These are phyloP conservation scores for Kodamaea nitidulidarum DNA, from an alignment of 805 yeast genomes.

Conservation along the genomic window DNA sequence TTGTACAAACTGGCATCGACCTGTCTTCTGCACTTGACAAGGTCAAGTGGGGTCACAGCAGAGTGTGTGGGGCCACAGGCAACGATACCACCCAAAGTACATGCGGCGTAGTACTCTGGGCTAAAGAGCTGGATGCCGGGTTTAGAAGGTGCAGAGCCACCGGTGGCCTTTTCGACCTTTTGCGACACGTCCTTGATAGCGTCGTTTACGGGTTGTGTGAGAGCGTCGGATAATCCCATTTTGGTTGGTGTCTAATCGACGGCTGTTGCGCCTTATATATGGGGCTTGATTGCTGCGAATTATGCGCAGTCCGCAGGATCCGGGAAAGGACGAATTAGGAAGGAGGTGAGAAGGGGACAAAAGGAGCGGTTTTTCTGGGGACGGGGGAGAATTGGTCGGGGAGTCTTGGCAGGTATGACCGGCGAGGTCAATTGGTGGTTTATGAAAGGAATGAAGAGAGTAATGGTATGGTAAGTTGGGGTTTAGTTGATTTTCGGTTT, in stretches of 20 bases:
- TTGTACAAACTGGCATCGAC: slow-evolving; percentile 70
- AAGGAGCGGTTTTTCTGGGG: too few relatives aligned
- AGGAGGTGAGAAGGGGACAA: too few relatives aligned
- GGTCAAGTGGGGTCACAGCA: slow-evolving; percentile 86
- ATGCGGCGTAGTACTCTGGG: slow-evolving; percentile 63
- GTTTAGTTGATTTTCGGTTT: too few relatives aligned
- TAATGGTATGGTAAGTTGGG: too few relatives aligned
- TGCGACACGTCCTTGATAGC: slow-evolving; percentile 18
- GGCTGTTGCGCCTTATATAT: background rate
- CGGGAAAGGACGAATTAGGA: too few relatives aligned
- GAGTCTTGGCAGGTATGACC: too few relatives aligned
- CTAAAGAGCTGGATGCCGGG: slow-evolving; percentile 48
- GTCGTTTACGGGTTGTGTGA: slow-evolving; percentile 30
- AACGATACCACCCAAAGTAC: slow-evolving; percentile 71
- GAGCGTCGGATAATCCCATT: slow-evolving; percentile 22
- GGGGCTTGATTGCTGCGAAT: slow-evolving; percentile 4
- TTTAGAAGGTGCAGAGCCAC: slow-evolving; percentile 3
- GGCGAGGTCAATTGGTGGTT: too few relatives aligned
- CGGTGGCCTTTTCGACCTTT: slow-evolving; percentile 9
- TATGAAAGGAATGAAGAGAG: too few relatives aligned
- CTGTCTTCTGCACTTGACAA: slow-evolving; percentile 91
- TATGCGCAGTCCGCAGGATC: background rate
- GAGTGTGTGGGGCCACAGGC: slow-evolving; percentile 99
- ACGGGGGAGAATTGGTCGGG: too few relatives aligned
- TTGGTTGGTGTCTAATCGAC: background rate